Evolutionary conservation across 2,329 filamentous ascomycete species (phyloP).

Genomic region (Biscogniauxia sp.): DNA sequence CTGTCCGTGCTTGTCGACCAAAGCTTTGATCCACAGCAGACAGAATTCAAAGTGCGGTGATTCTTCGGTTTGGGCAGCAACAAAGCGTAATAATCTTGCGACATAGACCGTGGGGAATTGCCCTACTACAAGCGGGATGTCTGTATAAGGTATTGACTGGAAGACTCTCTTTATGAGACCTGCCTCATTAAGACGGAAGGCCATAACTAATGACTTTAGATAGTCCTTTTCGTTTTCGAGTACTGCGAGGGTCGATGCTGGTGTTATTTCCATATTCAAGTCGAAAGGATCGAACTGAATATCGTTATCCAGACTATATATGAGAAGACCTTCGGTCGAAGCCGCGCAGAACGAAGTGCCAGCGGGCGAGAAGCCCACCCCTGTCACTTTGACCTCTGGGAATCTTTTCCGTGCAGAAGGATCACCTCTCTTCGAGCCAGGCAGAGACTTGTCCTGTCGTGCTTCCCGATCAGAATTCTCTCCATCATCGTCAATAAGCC

Average conservation of each 20-base stretch:
- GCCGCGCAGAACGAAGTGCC: constrained; percentile 91
- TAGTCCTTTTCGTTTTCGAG: constrained; percentile 71
- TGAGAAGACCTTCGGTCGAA: constrained; percentile 87
- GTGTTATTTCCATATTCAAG: constrained; percentile 90
- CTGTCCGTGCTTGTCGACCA: constrained; percentile 77
- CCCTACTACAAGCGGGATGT: constrained; percentile 75
- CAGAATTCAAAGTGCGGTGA: constrained; percentile 95
- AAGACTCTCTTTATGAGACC: constrained; percentile 82
- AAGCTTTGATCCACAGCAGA: constrained; percentile 83
- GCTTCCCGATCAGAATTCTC: constrained; percentile 89
- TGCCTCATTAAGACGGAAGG: constrained; percentile 89
- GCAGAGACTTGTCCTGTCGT: constrained; percentile 73
- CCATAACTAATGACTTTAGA: constrained; percentile 92
- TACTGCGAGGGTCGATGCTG: constrained; percentile 72
- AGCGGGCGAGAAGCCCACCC: constrained; percentile 83
- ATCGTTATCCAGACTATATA: constrained; percentile 85
- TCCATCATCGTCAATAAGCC: constrained; percentile 81
- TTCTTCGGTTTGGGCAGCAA: constrained; percentile 83
- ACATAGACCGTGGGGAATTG: constrained; percentile 84
- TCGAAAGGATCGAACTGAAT: constrained; percentile 95
- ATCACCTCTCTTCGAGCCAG: constrained; percentile 83
- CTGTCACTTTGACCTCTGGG: constrained; percentile 80
- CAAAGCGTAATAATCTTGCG: constrained; percentile 77
- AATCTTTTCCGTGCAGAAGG: constrained; percentile 72
- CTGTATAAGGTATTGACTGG: constrained; percentile 71